Conservation (phyloP, 2,329 filamentous ascomycete species). For the Cryphonectria carpinicola region DNA sequence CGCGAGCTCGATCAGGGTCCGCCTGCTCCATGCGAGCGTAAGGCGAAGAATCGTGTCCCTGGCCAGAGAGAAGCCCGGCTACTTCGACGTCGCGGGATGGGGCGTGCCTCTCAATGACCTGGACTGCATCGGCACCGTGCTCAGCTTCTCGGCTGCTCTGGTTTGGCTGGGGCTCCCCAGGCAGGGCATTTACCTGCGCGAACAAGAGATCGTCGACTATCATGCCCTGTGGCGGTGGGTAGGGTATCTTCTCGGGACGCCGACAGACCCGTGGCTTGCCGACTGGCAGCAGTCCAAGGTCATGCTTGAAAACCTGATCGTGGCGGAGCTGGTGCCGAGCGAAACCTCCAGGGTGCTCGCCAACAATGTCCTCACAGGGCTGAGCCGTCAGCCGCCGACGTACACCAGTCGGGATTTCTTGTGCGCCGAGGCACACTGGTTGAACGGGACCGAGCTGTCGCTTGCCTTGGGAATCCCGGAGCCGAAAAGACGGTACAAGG, state of each 20-base stretch:
- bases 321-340: slow-evolving; percentile 69
- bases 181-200: slow-evolving; percentile 69
- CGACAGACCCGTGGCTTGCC: slow-evolving; percentile 60
- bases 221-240: slow-evolving; percentile 78
- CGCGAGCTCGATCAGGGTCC: slow-evolving; percentile 67
- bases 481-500: slow-evolving; percentile 60
- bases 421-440: slow-evolving; percentile 67
- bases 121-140: slow-evolving; percentile 73
- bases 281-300: slow-evolving; percentile 58
- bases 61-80: slow-evolving; percentile 57
- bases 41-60: slow-evolving; percentile 67
- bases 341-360: slow-evolving; percentile 66
- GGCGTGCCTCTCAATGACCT: slow-evolving; percentile 77
- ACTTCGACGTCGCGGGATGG: slow-evolving; percentile 62
- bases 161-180: slow-evolving; percentile 72
- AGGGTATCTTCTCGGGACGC: slow-evolving; percentile 71
- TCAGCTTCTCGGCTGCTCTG: slow-evolving; percentile 68
- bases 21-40: slow-evolving; percentile 70
- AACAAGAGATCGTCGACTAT: slow-evolving; percentile 69
- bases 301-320: slow-evolving; percentile 69
- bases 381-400: slow-evolving; percentile 68
- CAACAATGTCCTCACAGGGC: slow-evolving; percentile 73
- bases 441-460: slow-evolving; percentile 69
- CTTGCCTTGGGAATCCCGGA: slow-evolving; percentile 61
- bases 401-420: slow-evolving; percentile 70